These are phyloP conservation scores for Wickerhamia fluorescens DNA, from an alignment of 805 yeast genomes.

Conservation along the genomic window DNA sequence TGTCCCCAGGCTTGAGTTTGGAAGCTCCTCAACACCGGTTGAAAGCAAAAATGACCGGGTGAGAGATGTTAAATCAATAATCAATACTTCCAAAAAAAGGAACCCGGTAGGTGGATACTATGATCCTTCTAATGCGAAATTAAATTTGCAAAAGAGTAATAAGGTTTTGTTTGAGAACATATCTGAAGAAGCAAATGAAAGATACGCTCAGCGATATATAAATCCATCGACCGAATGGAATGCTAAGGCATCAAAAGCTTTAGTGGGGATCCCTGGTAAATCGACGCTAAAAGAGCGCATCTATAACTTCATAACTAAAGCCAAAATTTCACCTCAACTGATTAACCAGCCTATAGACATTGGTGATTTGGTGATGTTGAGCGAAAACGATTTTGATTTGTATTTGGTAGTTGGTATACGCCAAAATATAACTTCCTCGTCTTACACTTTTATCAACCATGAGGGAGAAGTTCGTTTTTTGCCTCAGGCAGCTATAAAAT, in stretches of 20 bases:
- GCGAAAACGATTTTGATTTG: constrained; percentile 37
- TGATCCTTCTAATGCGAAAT: constrained; percentile 17
- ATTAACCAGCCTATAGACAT: constrained; percentile 22
- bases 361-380: constrained; percentile 61
- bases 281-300: constrained; percentile 1
- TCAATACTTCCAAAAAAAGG: too few relatives aligned
- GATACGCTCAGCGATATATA: constrained; percentile 15
- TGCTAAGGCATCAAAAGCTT: neutral
- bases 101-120: too few relatives aligned
- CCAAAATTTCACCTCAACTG: constrained; percentile 5
- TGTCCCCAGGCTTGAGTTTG: too few relatives aligned
- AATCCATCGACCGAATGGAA: constrained; percentile 16
- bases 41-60: too few relatives aligned
- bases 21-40: too few relatives aligned
- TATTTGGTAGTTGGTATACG: constrained; percentile 55
- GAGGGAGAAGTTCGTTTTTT: constrained; percentile 50
- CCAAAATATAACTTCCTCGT: constrained; percentile 37
- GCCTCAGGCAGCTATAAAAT: constrained; percentile 35
- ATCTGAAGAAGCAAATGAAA: constrained; percentile 7
- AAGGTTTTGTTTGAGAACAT: constrained; percentile 13
- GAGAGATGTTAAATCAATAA: too few relatives aligned
- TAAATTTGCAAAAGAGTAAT: constrained; percentile 15
- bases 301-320: constrained; percentile 4
- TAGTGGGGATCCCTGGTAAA: neutral
- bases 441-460: constrained; percentile 49